A percentile compares a stretch with the other conserved stretches of the same genome.
These are phyloP conservation scores for Bryum argenteum DNA, from an alignment of 225 moss, liverwort and hornwort genomes.

Conservation along the genomic window DNA sequence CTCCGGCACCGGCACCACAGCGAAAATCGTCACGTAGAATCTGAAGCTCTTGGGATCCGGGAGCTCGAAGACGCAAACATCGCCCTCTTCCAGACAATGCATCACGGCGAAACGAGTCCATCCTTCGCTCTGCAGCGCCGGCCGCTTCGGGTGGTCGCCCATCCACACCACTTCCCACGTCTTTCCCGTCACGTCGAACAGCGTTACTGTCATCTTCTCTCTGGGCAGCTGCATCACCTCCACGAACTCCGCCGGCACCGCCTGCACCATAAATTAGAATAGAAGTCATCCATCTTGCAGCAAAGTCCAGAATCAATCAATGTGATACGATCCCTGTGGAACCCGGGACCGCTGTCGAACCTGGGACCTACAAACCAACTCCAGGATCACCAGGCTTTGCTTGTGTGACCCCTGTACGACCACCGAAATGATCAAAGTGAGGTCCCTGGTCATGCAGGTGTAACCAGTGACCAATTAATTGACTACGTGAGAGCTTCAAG, in stretches of 20 bases:
- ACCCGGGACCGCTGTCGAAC: too few relatives aligned
- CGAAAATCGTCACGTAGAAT: neutral
- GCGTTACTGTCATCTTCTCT: neutral
- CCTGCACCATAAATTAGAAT: neutral
- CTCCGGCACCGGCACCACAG: neutral
- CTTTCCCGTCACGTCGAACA: neutral
- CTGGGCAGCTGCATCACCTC: neutral
- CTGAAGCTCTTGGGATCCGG: too few relatives aligned
- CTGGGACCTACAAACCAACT: too few relatives aligned
- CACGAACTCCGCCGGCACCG: rapidly evolving
- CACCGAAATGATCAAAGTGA: too few relatives aligned
- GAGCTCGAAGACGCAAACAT: slow-evolving; percentile 17
- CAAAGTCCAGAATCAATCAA: too few relatives aligned
- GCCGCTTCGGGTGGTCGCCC: neutral
- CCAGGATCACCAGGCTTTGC: too few relatives aligned
- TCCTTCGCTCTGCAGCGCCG: neutral
- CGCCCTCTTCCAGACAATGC: slow-evolving; percentile 1
- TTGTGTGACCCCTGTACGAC: too few relatives aligned
- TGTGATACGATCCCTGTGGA: too few relatives aligned
- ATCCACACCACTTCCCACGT: neutral
- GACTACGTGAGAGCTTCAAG: too few relatives aligned
- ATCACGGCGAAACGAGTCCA: neutral
- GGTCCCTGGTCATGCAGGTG: too few relatives aligned
- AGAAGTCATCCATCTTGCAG: too few relatives aligned
- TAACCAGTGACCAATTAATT: too few relatives aligned